Base-by-base conservation (phyloP, 352 stramenopile genomes). In the Phytophthora hibernalis region DNA sequence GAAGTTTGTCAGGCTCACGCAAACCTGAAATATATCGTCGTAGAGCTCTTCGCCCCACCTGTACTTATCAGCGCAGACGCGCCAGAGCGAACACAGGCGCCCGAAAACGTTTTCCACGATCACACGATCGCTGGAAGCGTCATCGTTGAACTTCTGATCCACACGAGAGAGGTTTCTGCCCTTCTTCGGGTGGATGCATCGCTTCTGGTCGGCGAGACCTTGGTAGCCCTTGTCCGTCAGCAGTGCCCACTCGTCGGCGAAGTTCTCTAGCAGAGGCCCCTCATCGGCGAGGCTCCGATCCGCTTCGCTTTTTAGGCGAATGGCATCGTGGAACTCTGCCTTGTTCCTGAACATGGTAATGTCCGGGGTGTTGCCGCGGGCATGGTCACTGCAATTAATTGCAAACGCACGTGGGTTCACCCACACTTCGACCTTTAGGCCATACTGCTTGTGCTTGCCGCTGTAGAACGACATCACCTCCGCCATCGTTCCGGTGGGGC, bases 11-110 rank as follows among this genome's bases (percentile, higher is more conserved):
- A 61, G 30, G 1, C 1, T 21, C 9, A 31, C 42, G 18, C 40
- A 53, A 7, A 12, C 18, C 11, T 61, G 37, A 12, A 54, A 53
- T 28, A 48, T 53, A 12, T 61, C 38, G 20, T 61, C 54, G 37
- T 40, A 59, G 18, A n/a, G n/a, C n/a, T n/a, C n/a, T n/a, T n/a
- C n/a, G n/a, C n/a, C n/a, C n/a, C n/a, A n/a, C n/a, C n/a, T n/a
- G 30, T 53, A 53, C n/a, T 45, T 53, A 28, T 53, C 20, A 40
- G 24, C 5, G 24, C 31, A 37, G 2, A 37, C 4, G 11, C 31
- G 31, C 3, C 31, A 3, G 12, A 37, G 12, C 31, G 31, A 37
- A 13, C 8, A 37, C 11, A 9, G n/a, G n/a, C n/a, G n/a, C n/a
- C n/a, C n/a, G n/a, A n/a, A n/a, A n/a, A n/a, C n/a, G n/a, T n/a